A percentile compares a stretch with the other conserved stretches of the same genome.
Conservation (phyloP, 768 basidiomycete species). For the Mycena maculata region DNA sequence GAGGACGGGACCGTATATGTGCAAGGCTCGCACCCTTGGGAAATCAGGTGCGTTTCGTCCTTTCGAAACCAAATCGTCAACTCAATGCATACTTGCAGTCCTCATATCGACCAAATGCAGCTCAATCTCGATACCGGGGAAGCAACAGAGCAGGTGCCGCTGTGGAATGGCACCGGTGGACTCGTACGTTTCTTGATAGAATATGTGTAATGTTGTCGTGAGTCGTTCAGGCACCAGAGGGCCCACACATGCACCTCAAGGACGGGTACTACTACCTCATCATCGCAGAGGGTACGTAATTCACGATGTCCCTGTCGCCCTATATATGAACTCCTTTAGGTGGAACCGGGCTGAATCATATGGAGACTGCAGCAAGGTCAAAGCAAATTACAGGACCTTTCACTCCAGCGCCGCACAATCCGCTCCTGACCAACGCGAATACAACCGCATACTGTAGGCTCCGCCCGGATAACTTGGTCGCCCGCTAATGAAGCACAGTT, state of each 20-base stretch:
- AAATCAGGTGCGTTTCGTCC: conserved; percentile 31
- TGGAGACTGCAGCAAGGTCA: conserved; percentile 42
- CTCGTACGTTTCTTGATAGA: conserved; percentile 7
- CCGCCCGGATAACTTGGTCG: too few species aligned
- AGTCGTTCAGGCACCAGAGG: conserved; percentile 39
- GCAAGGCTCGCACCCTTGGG: conserved; percentile 41
- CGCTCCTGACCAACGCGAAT: conserved; percentile 43
- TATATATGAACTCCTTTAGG: conserved; percentile 22
- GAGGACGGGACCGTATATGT: conserved; percentile 45
- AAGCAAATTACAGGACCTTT: conserved; percentile 42
- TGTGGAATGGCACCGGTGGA: conserved; percentile 44
- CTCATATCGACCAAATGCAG: conserved; percentile 39
- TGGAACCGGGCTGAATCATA: conserved; percentile 42
- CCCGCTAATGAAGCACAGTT: conserved; percentile 34
- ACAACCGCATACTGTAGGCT: conserved; percentile 35
- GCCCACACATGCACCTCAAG: conserved; percentile 41
- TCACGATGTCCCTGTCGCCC: neutral
- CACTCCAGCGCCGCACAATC: conserved; percentile 38
- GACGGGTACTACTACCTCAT: conserved; percentile 50
- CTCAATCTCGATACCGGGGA: conserved; percentile 39
- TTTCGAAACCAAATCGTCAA: neutral
- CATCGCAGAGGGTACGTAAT: conserved; percentile 47
- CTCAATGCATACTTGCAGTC: conserved; percentile 23
- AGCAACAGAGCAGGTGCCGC: conserved; percentile 32
- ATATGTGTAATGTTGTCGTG: neutral